Evolutionary conservation across 2,329 filamentous ascomycete species (phyloP).

Genomic region (Orbilia javanica): DNA sequence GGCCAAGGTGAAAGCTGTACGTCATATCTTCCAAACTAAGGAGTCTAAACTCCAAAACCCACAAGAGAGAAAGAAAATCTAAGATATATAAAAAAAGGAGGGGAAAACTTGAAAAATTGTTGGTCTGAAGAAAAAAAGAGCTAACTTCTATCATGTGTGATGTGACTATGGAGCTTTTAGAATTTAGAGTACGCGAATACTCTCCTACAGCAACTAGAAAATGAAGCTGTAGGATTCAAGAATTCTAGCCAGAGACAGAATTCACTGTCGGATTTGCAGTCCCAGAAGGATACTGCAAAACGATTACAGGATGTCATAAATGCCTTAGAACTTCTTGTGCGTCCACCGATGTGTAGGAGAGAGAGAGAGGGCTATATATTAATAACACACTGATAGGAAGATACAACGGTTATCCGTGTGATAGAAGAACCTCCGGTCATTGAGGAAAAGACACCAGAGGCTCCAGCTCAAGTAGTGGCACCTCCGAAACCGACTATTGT

Average conservation of each 20-base stretch:
- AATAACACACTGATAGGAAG: conserved; percentile 27
- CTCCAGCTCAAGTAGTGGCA: background rate
- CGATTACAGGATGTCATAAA: conserved; percentile 41
- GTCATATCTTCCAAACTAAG: conserved; percentile 37
- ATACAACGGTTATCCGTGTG: conserved; percentile 50
- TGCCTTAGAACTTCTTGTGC: conserved; percentile 37
- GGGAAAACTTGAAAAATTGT: no score
- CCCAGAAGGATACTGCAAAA: conserved; percentile 34
- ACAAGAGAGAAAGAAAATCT: background rate
- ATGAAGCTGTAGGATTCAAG: conserved; percentile 28
- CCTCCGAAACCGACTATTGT: conserved; percentile 18
- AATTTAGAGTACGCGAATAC: conserved; percentile 53
- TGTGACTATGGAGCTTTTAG: conserved; percentile 13
- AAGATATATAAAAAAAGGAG: background rate
- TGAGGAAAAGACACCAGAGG: conserved; percentile 3
- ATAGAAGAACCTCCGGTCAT: conserved; percentile 28
- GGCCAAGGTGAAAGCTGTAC: conserved; percentile 55
- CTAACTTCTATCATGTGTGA: background rate
- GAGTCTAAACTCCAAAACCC: background rate
- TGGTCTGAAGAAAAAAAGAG: background rate
- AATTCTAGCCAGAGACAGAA: conserved; percentile 52
- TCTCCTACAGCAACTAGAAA: conserved; percentile 47
- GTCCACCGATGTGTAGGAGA: background rate
- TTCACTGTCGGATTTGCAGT: conserved; percentile 41
- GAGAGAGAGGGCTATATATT: background rate